Evolutionary conservation across 805 yeast species (phyloP), one percentile per base, ranked within the genome.

Genomic region (Suhomyces tanzawaensis): DNA sequence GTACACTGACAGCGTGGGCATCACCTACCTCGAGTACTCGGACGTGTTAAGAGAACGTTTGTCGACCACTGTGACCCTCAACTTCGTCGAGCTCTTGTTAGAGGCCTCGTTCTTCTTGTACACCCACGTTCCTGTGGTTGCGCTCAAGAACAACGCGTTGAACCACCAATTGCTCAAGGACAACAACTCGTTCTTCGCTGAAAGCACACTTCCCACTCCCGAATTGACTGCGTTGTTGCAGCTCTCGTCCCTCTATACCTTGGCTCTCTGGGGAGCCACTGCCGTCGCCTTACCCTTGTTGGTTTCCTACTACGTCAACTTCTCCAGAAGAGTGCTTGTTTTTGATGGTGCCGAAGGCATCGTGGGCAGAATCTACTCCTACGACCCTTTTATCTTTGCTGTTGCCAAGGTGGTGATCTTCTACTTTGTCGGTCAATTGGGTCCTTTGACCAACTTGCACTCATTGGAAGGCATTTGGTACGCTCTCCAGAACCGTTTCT

Each of bases 281-380:
- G 58, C 78, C 5, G 52, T 71, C 28, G 42, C 57, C 5, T 37
- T 69, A 21, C 82, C 82, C 27, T 53, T 62, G 41, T 22, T 64
- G 28, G 47, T 60, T 24, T 71, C 80, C 13, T 77, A 72, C 58
- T 77, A 73, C 58, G 49, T 77, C 49, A 77, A 77, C 58, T 74
- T 75, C 51, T 62, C 79, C 40, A 61, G 67, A 54, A 60, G 72
- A 52, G 57, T 61, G 26, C 39, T 40, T 15, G 58, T 53, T 18
- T 51, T 58, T 37, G 64, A 62, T 45, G 63, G 57, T 34, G 67
- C 60, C 26, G 66, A 60, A 21, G 56, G 53, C 19, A 51, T 58
- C 30, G 47, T 62, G 30, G 46, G 40, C 30, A 64, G 74, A 57
- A 58, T 62, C 39, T 66, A 67, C 53, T 58, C 51, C 34, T 69